Conservation (phyloP, 2,329 filamentous ascomycete species). For the Phialophora tarda region DNA sequence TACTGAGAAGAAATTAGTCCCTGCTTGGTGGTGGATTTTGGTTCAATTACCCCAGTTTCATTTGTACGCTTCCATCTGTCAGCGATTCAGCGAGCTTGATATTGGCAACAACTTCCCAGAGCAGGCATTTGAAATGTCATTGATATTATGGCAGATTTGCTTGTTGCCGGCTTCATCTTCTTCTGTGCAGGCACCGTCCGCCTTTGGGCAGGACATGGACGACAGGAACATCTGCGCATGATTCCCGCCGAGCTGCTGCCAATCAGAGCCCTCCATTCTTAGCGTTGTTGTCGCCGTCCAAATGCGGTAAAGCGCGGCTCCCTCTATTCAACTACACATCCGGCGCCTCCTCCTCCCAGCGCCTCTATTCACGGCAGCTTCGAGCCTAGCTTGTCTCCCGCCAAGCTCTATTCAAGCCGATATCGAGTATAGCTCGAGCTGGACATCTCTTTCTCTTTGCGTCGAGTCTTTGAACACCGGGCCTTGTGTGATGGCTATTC, state of each 20-base stretch:
- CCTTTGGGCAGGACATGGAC: neutral
- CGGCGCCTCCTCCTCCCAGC: slow-evolving; percentile 16
- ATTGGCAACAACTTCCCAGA: slow-evolving; percentile 19
- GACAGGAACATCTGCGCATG: neutral
- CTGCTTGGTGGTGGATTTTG: slow-evolving; percentile 12
- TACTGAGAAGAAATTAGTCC: slow-evolving; percentile 8
- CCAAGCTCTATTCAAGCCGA: slow-evolving; percentile 25
- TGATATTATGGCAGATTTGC: slow-evolving; percentile 7
- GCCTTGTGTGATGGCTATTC: slow-evolving; percentile 25
- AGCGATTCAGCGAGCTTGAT: slow-evolving; percentile 31
- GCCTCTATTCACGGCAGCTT: slow-evolving; percentile 28
- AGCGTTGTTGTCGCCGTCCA: slow-evolving; percentile 10
- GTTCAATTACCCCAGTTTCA: slow-evolving; percentile 20
- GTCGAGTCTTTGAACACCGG: slow-evolving; percentile 1
- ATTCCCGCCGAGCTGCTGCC: neutral
- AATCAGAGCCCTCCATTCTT: neutral
- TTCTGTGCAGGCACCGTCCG: neutral
- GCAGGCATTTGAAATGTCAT: slow-evolving; percentile 26
- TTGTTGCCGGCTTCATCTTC: neutral
- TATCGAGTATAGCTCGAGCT: slow-evolving; percentile 11
- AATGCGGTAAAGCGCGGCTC: slow-evolving; percentile 21
- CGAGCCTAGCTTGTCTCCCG: slow-evolving; percentile 9
- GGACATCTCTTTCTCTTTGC: slow-evolving; percentile 14
- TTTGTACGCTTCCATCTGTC: slow-evolving; percentile 19
- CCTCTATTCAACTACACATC: slow-evolving; percentile 26